Conservation (phyloP, 495 filamentous ascomycete species). For the Talaromyces ruber region DNA sequence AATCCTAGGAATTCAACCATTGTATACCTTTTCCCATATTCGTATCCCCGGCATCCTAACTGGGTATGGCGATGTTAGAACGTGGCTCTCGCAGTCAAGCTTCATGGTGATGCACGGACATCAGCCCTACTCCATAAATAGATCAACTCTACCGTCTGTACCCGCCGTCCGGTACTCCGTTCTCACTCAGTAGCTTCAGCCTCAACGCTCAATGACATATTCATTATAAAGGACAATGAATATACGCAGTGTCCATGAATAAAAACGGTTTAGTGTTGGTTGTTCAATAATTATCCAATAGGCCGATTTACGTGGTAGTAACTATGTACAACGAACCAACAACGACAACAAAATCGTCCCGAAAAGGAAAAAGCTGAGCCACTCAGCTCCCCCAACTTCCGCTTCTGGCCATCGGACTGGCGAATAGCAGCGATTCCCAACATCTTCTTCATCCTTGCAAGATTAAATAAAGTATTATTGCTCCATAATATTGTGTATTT, state of each 20-base stretch:
- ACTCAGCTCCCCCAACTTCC: not conserved
- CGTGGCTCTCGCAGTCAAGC: not conserved
- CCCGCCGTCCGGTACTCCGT: too few relatives aligned
- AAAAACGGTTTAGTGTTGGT: not conserved
- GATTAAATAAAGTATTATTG: not conserved
- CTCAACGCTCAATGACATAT: not conserved
- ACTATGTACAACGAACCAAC: not conserved
- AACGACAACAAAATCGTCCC: not conserved
- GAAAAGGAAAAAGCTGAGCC: not conserved
- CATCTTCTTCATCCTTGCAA: not conserved
- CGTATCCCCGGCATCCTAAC: not conserved
- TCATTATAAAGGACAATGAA: not conserved
- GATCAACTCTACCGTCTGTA: not conserved
- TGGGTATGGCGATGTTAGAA: not conserved
- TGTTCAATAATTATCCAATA: not conserved
- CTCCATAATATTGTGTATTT: not conserved
- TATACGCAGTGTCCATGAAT: too few relatives aligned
- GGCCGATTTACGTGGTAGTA: not conserved
- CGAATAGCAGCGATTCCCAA: not conserved
- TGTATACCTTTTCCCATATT: not conserved
- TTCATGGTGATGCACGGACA: not conserved
- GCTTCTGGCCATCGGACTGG: not conserved
- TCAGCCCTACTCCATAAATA: not conserved
- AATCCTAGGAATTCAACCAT: too few relatives aligned
- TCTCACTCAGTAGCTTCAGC: too few relatives aligned